Evolutionary conservation across 2,329 filamentous ascomycete species (phyloP).

Genomic region (Alternaria panax): DNA sequence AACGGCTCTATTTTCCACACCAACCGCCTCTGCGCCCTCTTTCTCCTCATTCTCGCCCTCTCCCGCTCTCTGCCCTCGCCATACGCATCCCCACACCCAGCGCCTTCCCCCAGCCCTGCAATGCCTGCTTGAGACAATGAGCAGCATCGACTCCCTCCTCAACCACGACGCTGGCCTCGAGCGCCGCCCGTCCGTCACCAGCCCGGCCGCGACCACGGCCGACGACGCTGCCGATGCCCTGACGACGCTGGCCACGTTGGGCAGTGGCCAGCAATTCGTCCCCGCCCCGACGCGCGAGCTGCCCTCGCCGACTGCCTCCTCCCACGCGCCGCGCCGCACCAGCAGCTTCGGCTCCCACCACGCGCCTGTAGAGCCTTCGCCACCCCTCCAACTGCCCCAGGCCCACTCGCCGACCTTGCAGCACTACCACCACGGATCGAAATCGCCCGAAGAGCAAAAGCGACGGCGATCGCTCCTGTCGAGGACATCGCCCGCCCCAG

Average conservation of each 20-base stretch:
- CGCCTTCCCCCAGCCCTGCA: neutral
- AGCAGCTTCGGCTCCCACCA: slow-evolving; percentile 46
- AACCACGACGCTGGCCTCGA: slow-evolving; percentile 38
- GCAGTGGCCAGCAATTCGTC: slow-evolving; percentile 43
- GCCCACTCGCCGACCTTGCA: slow-evolving; percentile 56
- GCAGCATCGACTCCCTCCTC: slow-evolving; percentile 48
- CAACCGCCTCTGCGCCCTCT: slow-evolving; percentile 10
- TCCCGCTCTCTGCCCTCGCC: neutral
- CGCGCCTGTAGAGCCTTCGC: slow-evolving; percentile 51
- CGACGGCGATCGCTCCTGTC: slow-evolving; percentile 48
- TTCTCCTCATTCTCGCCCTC: slow-evolving; percentile 1
- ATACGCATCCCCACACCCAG: neutral
- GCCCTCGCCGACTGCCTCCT: slow-evolving; percentile 39
- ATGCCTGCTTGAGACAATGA: slow-evolving; percentile 34
- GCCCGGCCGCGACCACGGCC: slow-evolving; percentile 30
- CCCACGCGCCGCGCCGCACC: slow-evolving; percentile 40
- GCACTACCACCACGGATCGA: slow-evolving; percentile 56
- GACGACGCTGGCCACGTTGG: slow-evolving; percentile 45
- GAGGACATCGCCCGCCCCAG: slow-evolving; percentile 41
- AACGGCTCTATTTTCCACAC: slow-evolving; percentile 25
- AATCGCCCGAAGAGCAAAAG: slow-evolving; percentile 53
- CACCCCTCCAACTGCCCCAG: slow-evolving; percentile 45
- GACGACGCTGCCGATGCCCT: slow-evolving; percentile 53
- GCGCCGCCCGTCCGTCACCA: slow-evolving; percentile 22
- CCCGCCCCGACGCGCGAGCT: slow-evolving; percentile 34